Evolutionary conservation across 805 yeast species (phyloP).

Genomic region (Starmerella etchellsii): DNA sequence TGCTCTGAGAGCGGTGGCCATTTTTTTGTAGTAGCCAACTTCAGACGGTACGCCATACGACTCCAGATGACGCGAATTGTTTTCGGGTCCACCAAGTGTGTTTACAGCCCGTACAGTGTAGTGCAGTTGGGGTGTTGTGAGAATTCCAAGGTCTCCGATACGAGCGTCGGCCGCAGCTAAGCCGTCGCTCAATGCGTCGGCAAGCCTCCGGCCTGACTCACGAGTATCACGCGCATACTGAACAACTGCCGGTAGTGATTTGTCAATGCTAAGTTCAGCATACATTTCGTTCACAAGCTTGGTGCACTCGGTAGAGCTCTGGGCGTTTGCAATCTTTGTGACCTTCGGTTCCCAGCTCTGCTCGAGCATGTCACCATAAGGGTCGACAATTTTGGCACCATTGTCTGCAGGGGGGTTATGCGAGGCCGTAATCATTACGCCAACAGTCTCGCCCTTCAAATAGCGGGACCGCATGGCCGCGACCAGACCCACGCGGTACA

Average conservation of each 20-base stretch:
- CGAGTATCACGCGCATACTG: conserved; percentile 81
- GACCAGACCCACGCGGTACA: conserved; percentile 68
- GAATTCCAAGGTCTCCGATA: conserved; percentile 46
- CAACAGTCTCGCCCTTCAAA: conserved; percentile 56
- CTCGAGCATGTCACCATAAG: conserved; percentile 79
- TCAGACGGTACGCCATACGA: conserved; percentile 52
- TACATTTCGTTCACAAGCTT: conserved; percentile 31
- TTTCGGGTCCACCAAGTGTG: conserved; percentile 30
- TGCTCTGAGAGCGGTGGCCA: conserved; percentile 40
- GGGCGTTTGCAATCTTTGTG: conserved; percentile 64
- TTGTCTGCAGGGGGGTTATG: conserved; percentile 89
- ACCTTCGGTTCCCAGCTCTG: conserved; percentile 75
- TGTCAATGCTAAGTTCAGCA: conserved; percentile 35
- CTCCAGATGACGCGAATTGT: conserved; percentile 22
- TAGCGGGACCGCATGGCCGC: conserved; percentile 74
- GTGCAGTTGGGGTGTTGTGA: conserved; percentile 93
- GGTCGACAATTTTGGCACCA: conserved; percentile 90
- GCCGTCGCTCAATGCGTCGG: conserved; percentile 49
- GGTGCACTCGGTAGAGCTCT: conserved; percentile 35
- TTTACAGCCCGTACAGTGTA: conserved; percentile 66
- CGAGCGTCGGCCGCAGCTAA: conserved; percentile 37
- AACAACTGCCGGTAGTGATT: conserved; percentile 32
- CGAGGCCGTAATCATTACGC: conserved; percentile 95
- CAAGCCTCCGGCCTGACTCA: conserved; percentile 61
- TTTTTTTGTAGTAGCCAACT: conserved; percentile 55